Conservation (phyloP, 2,329 filamentous ascomycete species). For the Curvularia eragrostidis region DNA sequence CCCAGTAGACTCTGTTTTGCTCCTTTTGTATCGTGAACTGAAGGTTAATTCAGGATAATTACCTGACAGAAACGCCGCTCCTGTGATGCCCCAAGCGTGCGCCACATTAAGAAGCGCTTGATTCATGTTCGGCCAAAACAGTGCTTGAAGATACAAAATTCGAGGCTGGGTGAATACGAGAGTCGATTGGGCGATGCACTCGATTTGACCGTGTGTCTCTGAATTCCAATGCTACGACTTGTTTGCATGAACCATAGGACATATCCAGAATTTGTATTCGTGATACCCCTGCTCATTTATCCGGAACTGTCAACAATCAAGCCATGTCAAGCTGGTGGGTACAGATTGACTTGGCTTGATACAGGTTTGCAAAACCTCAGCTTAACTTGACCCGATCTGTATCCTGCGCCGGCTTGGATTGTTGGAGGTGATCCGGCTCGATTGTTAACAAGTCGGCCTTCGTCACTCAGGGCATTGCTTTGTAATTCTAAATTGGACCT, state of each 20-base stretch:
- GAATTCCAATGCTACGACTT: background rate
- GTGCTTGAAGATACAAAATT: background rate
- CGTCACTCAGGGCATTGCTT: background rate
- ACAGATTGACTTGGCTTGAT: too few species aligned
- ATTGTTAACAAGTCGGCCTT: too few species aligned
- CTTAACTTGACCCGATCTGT: too few species aligned
- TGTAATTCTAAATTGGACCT: background rate
- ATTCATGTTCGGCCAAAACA: background rate
- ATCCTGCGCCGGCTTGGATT: too few species aligned
- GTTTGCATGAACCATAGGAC: background rate
- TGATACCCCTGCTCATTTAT: too few species aligned
- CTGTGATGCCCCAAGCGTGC: slow-evolving; percentile 4
- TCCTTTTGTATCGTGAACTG: background rate
- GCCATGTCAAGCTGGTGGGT: too few species aligned
- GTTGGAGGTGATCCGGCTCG: too few species aligned
- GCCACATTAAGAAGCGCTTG: background rate
- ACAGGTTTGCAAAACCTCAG: too few species aligned
- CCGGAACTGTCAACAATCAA: too few species aligned
- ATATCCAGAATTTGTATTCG: background rate
- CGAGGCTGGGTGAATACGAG: background rate
- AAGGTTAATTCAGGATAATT: background rate
- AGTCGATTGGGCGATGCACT: background rate
- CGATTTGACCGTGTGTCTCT: background rate
- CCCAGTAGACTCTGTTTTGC: background rate
- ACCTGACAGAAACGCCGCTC: slow-evolving; percentile 10